phyloP scores from a whole-genome alignment of 2,329 filamentous ascomycete genomes.

The Trichoderma brevicompactum region DNA sequence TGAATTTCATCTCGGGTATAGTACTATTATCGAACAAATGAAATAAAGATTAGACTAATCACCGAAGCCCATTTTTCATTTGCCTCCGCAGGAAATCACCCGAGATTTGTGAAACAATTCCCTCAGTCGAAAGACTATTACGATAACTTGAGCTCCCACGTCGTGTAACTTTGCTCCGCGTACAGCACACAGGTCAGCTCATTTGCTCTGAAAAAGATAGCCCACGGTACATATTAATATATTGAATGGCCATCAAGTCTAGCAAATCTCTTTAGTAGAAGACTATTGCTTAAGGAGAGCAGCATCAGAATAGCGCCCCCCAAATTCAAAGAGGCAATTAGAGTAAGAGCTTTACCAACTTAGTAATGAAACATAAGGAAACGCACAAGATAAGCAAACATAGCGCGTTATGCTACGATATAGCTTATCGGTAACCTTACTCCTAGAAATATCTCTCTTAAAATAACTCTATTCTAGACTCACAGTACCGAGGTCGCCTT shows the following conservation, averaged over 20 bases:
- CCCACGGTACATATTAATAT: neutral
- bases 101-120: neutral
- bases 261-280: too few relatives aligned
- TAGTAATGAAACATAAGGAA: neutral
- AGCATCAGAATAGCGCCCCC: too few relatives aligned
- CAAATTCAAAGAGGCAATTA: neutral
- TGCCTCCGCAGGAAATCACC: neutral
- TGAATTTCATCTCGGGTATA: neutral
- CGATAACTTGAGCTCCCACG: too few relatives aligned
- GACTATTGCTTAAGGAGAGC: too few relatives aligned
- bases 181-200: too few relatives aligned
- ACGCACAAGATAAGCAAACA: too few relatives aligned
- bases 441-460: neutral
- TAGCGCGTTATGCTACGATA: too few relatives aligned
- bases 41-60: neutral
- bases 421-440: neutral
- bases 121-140: neutral
- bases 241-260: neutral
- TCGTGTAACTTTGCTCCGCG: too few relatives aligned
- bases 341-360: neutral
- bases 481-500: neutral
- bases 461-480: neutral
- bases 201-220: too few relatives aligned
- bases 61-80: neutral
- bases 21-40: too few relatives aligned